Evolutionary conservation across 1,284 basidiomycete species (phyloP), one percentile per base, ranked within the genome.

Genomic region (Boletus hoseneyae): DNA sequence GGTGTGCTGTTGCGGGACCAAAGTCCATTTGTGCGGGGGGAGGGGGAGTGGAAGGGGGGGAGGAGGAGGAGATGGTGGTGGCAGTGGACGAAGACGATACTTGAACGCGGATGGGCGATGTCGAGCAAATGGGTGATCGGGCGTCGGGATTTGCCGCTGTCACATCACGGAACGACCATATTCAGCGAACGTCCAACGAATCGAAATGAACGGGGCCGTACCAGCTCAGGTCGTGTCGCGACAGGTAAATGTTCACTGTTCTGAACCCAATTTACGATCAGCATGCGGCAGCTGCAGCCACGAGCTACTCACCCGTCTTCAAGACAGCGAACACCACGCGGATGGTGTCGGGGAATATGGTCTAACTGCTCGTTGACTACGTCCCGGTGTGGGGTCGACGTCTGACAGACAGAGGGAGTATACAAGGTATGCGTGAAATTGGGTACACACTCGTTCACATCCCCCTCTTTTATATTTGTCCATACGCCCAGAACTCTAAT

Each of bases 121-220:
- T 64, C 49, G 50, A 63, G 62, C 52, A 52, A 73, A 71, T 70
- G 55, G 70, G 72, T 76, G 78, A 79, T 79, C 78, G 78, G 74
- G 68, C 68, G 72, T 75, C 77, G 74, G 73, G 51, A 57, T 56
- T 67, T 71, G 63, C 73, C 73, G 73, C 67, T 69, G 64, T 69
- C 67, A 68, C 62, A 61, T 67, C 63, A 68, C 61, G 66, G 63
- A 64, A 48, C 45, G 50, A 56, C 64, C 66, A 47, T 32, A 54
- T 67, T 68, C 42, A 64, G 63, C 63, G 61, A 66, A 52, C 23
- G 23, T 25, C 23, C 23, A 25, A 29, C 48, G 12, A 21, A 44
- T 18, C 47, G 19, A 56, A 51, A 54, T 53, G 60, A 62, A 57
- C 60, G 55, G 64, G 55, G 56, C 67, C 65, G 54, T 65, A 62